Base-by-base conservation (phyloP, 805 yeast genomes). In the Candida railenensis region DNA sequence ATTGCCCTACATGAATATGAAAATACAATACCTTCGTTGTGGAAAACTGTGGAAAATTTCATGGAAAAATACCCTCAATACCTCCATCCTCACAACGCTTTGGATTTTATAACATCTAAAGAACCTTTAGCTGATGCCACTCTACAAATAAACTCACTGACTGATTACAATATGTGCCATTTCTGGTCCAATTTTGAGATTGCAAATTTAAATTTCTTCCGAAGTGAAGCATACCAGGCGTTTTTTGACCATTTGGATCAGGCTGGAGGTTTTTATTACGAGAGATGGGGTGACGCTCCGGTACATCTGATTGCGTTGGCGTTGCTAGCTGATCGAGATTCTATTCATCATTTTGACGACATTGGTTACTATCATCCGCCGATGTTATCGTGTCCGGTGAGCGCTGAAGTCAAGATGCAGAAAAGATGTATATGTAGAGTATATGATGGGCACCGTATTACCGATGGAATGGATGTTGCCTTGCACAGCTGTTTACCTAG, bases 111-210 rank as follows among this genome's bases (percentile, higher is more conserved):
- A 45, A 76, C 82, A 3, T 57, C 74, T 9, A 61, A 60, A 44
- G 80, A 78, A 50, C 48, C 63, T 2, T 65, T 63, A 7, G 51
- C 69, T 8, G 59, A 53, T 33, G 56, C 58, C 41, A 55, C 53
- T 28, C 40, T 14, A 34, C 53, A 48, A 8, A 40, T 53, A 2
- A 40, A 55, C 3, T 48, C 61, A 4, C 71, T 69, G 38, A 56
- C 63, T 4, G 74, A 74, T 1, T 81, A 74, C 62, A 81, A 80
- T 56, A 62, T 78, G 61, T 80, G 85, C 56, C 87, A 81, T 59
- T 81, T 80, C 57, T 81, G 86, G 86, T 77, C 85, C 20, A 81
- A 81, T 57, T 81, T 81, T 53, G 87, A 81, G 54, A 71, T 81
- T 37, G 82, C 71, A 1, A 77, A 76, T 55, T 58, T 81, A 48